These are phyloP conservation scores for Penicillium cinerascens DNA, from an alignment of 495 filamentous ascomycete genomes.

Conservation along the genomic window DNA sequence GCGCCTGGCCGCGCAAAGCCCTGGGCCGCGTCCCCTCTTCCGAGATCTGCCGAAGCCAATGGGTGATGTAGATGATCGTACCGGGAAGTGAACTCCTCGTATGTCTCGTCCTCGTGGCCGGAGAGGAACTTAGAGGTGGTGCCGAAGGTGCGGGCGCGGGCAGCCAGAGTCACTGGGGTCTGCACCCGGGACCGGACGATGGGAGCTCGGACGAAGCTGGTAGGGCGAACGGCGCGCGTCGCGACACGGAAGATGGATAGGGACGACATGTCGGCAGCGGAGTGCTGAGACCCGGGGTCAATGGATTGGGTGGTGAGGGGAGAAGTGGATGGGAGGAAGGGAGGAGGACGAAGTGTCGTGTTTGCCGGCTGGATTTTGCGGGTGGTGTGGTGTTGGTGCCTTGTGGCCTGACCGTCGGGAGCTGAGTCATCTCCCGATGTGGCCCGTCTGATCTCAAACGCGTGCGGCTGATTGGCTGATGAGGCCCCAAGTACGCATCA, in stretches of 20 bases:
- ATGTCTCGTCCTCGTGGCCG: constrained; percentile 84
- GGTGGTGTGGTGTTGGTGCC: constrained; percentile 36
- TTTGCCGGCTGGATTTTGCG: constrained; percentile 43
- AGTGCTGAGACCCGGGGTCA: constrained; percentile 25
- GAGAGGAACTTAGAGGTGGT: constrained; percentile 56
- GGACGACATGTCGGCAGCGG: constrained; percentile 56
- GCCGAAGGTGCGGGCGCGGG: constrained; percentile 62
- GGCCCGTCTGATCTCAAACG: constrained; percentile 25
- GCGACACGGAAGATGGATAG: constrained; percentile 66
- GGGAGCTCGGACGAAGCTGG: constrained; percentile 55
- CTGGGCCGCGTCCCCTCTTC: constrained; percentile 1
- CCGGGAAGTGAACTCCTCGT: constrained; percentile 98
- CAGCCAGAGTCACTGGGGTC: constrained; percentile 48
- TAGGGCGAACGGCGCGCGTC: constrained; percentile 61
- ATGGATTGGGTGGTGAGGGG: constrained; percentile 14
- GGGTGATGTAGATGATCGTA: constrained; percentile 49
- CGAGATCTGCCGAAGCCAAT: constrained; percentile 22
- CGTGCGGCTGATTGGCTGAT: constrained; percentile 28
- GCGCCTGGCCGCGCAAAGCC: constrained; percentile 5
- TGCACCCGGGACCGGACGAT: constrained; percentile 56
- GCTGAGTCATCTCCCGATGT: constrained; percentile 23
- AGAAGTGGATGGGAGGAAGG: constrained; percentile 29
- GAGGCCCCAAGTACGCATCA: constrained; percentile 13
- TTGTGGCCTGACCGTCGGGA: constrained; percentile 24
- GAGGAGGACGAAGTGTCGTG: constrained; percentile 34